These are phyloP conservation scores for Fusarium gaditjirri DNA, from an alignment of 2,329 filamentous ascomycete species.

Conservation along the genomic window DNA sequence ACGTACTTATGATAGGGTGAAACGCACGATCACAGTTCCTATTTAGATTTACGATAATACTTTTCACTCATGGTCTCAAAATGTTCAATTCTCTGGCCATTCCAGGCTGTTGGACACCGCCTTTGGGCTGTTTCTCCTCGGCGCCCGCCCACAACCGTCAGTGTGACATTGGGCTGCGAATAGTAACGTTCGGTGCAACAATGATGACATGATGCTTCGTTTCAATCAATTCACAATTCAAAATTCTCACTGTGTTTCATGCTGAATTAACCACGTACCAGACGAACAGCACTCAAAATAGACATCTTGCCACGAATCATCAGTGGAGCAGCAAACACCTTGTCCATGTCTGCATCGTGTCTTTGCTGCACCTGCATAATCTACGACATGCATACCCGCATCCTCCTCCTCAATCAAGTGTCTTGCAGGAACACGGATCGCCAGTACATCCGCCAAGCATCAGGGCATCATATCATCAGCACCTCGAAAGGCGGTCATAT, in stretches of 20 bases:
- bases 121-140: neutral
- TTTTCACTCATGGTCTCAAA: too few species aligned
- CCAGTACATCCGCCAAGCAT: neutral
- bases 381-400: constrained; percentile 5
- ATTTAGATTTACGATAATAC: too few species aligned
- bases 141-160: neutral
- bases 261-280: accelerated
- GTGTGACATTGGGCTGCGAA: neutral
- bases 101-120: neutral
- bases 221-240: neutral
- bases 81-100: too few species aligned
- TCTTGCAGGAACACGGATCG: constrained; percentile 4
- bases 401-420: neutral
- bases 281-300: accelerated
- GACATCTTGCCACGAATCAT: neutral
- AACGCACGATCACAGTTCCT: too few species aligned
- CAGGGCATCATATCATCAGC: neutral
- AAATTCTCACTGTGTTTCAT: accelerated
- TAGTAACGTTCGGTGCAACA: neutral
- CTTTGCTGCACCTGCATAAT: constrained; percentile 4
- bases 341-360: constrained; percentile 1
- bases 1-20: neutral
- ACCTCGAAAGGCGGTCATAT: neutral
- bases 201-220: neutral
- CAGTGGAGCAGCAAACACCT: neutral